A percentile compares a stretch with the other conserved stretches of the same genome.
Evolutionary conservation across 2,329 filamentous ascomycete genomes (phyloP).

Genomic region (Alternaria burnsii): DNA sequence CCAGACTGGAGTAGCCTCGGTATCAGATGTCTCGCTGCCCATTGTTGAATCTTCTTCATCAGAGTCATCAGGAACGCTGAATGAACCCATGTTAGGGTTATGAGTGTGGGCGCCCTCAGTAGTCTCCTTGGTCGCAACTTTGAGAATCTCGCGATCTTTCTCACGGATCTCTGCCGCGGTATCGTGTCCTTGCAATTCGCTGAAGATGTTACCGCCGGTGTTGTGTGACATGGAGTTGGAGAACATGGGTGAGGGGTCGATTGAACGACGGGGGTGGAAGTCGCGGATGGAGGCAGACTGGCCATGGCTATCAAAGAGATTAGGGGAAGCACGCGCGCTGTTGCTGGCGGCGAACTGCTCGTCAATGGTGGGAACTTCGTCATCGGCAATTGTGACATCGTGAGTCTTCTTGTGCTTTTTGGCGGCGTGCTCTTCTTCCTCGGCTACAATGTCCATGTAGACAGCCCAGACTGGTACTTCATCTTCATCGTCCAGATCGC

Average conservation of each 20-base stretch:
- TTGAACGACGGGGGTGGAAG: constrained; percentile 41
- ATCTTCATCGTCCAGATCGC: constrained; percentile 38
- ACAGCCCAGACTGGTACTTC: constrained; percentile 44
- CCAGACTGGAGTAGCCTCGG: constrained; percentile 34
- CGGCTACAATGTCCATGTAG: constrained; percentile 37
- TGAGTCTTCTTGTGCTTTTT: constrained; percentile 37
- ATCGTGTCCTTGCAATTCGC: constrained; percentile 31
- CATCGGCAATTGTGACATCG: constrained; percentile 15
- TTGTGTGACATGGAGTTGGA: constrained; percentile 22
- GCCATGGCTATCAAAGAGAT: constrained; percentile 35
- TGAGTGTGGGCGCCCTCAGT: constrained; percentile 7
- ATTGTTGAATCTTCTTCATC: constrained; percentile 30
- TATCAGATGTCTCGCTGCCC: constrained; percentile 25
- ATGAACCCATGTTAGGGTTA: constrained; percentile 26
- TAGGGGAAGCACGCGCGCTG: constrained; percentile 7
- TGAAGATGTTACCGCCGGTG: constrained; percentile 42
- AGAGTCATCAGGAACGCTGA: constrained; percentile 35
- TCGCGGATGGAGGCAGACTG: constrained; percentile 33
- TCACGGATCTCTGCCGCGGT: constrained; percentile 19
- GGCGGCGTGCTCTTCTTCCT: constrained; percentile 28
- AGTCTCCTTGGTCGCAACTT: constrained; percentile 21
- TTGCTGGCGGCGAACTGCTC: constrained; percentile 23
- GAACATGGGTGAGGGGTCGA: constrained; percentile 46
- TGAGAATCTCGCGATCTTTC: constrained; percentile 27
- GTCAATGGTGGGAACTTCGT: constrained; percentile 34